These are phyloP conservation scores for Musa schizocarpa DNA, from an alignment of 176 grass and related monocot species.

Conservation along the genomic window DNA sequence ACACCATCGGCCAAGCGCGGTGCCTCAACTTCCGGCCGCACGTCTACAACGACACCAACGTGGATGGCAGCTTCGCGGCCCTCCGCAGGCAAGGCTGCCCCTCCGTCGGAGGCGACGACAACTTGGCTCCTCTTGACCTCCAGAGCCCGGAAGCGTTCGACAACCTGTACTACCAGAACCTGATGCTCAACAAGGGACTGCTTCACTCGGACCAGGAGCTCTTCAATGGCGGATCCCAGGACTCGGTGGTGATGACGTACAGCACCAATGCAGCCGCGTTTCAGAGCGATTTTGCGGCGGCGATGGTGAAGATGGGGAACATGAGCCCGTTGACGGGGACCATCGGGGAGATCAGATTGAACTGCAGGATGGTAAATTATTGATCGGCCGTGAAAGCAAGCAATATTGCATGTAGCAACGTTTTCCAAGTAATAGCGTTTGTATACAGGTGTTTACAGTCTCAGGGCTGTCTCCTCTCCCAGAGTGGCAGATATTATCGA, in stretches of 20 bases:
- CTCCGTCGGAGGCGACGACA: neutral
- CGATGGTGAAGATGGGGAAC: conserved; percentile 47
- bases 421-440: too few species aligned
- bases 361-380: conserved; percentile 29
- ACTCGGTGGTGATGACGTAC: conserved; percentile 32
- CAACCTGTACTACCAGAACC: conserved; percentile 53
- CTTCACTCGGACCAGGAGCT: conserved; percentile 59
- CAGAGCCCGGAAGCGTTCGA: conserved; percentile 27
- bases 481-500: too few species aligned
- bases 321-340: conserved; percentile 25
- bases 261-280: conserved; percentile 28
- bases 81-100: neutral
- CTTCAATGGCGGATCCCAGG: conserved; percentile 30
- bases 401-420: too few species aligned
- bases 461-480: too few species aligned
- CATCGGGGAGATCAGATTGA: conserved; percentile 28
- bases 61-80: neutral
- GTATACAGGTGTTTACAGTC: too few species aligned
- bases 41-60: neutral
- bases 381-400: too few species aligned
- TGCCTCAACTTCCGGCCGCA: neutral
- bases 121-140: neutral
- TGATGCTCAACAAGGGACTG: conserved; percentile 32
- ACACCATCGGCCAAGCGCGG: neutral
- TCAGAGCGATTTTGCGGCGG: conserved; percentile 31